phyloP scores from a whole-genome alignment of 345 rosid species.

The Angophora floribunda region DNA sequence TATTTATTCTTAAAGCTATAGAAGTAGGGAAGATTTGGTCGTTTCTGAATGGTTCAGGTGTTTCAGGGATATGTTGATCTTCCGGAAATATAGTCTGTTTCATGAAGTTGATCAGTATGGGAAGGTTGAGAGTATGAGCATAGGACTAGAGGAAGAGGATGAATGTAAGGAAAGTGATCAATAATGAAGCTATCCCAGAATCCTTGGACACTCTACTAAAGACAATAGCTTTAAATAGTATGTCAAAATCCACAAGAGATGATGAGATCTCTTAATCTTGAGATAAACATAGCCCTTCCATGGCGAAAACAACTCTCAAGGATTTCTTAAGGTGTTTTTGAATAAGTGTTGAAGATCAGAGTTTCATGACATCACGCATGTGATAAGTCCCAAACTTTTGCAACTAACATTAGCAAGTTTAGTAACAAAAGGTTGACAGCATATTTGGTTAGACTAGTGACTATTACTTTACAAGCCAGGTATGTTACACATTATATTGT shows the following conservation, averaged over 20 bases:
- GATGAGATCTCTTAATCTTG: background rate
- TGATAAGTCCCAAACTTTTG: background rate
- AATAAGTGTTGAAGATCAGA: background rate
- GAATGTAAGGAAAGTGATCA: background rate
- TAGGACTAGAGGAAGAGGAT: background rate
- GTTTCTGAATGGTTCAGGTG: background rate
- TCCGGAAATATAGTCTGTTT: background rate
- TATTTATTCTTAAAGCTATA: background rate
- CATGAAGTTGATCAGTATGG: background rate
- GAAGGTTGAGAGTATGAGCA: background rate
- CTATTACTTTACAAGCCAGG: background rate
- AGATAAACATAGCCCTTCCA: background rate
- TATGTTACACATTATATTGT: background rate
- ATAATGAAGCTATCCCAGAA: background rate
- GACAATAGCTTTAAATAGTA: background rate
- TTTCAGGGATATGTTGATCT: background rate
- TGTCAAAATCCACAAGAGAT: background rate
- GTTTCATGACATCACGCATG: background rate
- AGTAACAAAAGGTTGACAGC: background rate
- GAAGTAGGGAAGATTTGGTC: background rate
- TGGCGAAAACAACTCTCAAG: background rate
- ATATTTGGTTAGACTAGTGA: background rate
- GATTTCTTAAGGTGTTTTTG: background rate
- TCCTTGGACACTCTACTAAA: background rate
- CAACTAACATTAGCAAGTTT: background rate